Evolutionary conservation across 176 grass and related monocot species (phyloP), one percentile per base, ranked within the genome.

Genomic region (Juncus inflexus): DNA sequence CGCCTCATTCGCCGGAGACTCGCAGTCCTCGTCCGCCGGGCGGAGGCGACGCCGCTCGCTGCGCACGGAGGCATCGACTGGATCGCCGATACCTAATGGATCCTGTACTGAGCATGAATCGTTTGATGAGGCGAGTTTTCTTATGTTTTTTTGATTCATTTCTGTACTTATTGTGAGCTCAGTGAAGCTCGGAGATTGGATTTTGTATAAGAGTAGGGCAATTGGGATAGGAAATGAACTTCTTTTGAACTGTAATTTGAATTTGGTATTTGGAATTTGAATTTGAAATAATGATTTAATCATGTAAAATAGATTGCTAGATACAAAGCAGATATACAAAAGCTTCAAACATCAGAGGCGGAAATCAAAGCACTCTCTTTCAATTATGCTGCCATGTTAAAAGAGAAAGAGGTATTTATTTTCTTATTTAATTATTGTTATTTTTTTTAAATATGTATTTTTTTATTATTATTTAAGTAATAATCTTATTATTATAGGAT

Each of bases 361-460:
- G 79, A 97, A 83, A 86, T 96, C 55, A 96, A 90, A 75, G 82
- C 92, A 36, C 51, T 96, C 9, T 96, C 92, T 58, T 83, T 91
- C 58, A 96, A 91, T 84, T 97, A 97, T 86, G 92, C 84, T 42
- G 79, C 92, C 62, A 82, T 91, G 60, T 75, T 97, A 40, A 97
- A 89, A 66, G 92, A 97, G 74, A 97, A 91, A 78, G 92, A 97
- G 79, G 92, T 96, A 84, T 52, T 53, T 65, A 28, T 28, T 28
- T 28, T 28, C 19, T 36, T 69, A 15, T 11, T 54, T 3, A 3
- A 68, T 52, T 11, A 35, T 15, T 39, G 42, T 65, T 43, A 2
- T 64, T 43, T 42, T 42, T 28, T 52, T 42, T 13, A 41, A 52
- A 54, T 67, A 37, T 51, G 9, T 35, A 35, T 69, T 14, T 40